Evolutionary conservation across 345 rosid genomes (phyloP), one percentile per base, ranked within the genome.

Genomic region (Citrus sinensis): DNA sequence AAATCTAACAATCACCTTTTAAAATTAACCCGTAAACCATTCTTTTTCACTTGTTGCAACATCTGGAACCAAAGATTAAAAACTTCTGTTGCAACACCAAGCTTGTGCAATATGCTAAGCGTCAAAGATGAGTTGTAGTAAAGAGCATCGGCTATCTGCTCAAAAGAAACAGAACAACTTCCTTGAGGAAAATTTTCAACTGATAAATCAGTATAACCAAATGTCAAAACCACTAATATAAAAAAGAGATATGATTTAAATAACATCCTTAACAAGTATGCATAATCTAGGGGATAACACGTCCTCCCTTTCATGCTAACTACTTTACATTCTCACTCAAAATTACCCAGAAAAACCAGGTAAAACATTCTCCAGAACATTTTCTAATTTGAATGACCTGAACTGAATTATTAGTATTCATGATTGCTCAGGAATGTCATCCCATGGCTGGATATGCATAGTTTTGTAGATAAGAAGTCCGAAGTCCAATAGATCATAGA

Each of bases 51-150:
- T 92, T 94, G 96, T 82, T 93, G 91, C 89, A 97, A 82, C 98
- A 97, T 91, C 85, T 91, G 94, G 84, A 94, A 97, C 99, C 99
- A 97, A 55, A 94, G 91, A 83, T 83, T 86, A 81, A 97, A 97
- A 34, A 93, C 86, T 67, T 90, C 96, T 14, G 88, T 80, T 25
- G 91, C 87, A 82, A 97, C 92, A 79, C 98, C 93, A 70, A 92
- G 90, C 80, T 86, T 97, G 80, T 90, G 92, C 87, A 97, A 82
- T 80, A 94, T 84, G 85, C 88, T 75, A 64, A 97, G 89, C 6
- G 99, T 91, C 90, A 97, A 85, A 27, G 86, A 74, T 71, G 98
- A 84, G 60, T 94, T 94, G 85, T 97, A 97, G 86, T 90, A 97
- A 72, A 97, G 94, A 55, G 98, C 93, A 88, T 97, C 86, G 22